A percentile compares a stretch with the other conserved stretches of the same genome.
These are phyloP conservation scores for Scutellaria galericulata DNA, from an alignment of 257 asterid species.

Conservation along the genomic window DNA sequence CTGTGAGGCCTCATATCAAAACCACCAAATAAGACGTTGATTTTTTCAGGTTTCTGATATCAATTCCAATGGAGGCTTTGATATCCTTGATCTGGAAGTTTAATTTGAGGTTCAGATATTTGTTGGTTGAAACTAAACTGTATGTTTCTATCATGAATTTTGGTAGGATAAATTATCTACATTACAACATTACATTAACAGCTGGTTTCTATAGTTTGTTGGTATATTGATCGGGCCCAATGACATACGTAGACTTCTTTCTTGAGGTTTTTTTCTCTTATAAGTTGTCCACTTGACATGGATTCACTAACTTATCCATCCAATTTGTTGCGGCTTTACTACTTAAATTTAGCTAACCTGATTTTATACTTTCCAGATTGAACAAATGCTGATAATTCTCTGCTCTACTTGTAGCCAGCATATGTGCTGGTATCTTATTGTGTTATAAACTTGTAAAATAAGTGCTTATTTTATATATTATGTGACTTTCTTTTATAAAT, in stretches of 20 bases:
- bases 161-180: too few species aligned
- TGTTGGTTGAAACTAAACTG: not conserved
- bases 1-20: not conserved
- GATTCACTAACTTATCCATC: too few species aligned
- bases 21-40: too few species aligned
- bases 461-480: not conserved
- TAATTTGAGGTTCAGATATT: not conserved
- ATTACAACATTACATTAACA: too few species aligned
- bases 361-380: not conserved
- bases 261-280: too few species aligned
- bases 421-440: conserved; percentile 2
- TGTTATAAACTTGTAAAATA: not conserved
- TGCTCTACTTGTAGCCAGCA: conserved; percentile 9
- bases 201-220: too few species aligned
- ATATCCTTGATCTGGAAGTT: too few species aligned
- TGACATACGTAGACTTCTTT: too few species aligned
- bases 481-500: conserved; percentile 1
- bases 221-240: too few species aligned
- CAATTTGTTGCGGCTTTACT: not conserved
- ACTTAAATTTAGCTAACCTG: not conserved
- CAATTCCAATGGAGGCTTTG: not conserved
- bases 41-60: too few species aligned
- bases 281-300: too few species aligned
- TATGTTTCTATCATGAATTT: not conserved
- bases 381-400: conserved; percentile 6